Base-by-base conservation (phyloP, 2,329 filamentous ascomycete genomes). In the Venturia asperata region DNA sequence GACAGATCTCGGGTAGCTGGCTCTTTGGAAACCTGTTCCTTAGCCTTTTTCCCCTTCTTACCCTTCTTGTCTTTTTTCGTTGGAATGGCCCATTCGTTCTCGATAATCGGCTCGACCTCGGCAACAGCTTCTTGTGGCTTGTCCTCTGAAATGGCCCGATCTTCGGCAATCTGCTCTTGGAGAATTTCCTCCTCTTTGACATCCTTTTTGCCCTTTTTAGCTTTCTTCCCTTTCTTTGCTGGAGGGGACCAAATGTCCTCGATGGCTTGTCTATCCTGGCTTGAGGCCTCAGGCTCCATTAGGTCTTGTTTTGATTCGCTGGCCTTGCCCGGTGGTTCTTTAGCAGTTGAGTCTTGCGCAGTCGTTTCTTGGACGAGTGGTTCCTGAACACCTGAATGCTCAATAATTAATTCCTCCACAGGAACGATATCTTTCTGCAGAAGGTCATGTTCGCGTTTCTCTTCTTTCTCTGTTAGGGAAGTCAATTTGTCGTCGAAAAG, bases 71-170 rank as follows among this genome's bases (percentile, higher is more conserved):
- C 61, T 37, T 61, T 65, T 63, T 66, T 65, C 1, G 34, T 43
- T 47, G 62, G 62, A 15, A n/a, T 55, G 11, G 65, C 65, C 65
- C 52, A 66, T 61, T 67, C 64, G 19, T 65, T 61, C 34, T 60
- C 45, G 3, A 13, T 24, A 1, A 24, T n/a, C 34, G 49, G 17
- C 11, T 30, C 3, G 11, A 19, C 30, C 13, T 56, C 27, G 49
- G 24, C 27, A 56, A 19, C 19, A 13, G 10, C 15, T 6, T 56
- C 49, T 34, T 56, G 24, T 56, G 24, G 15, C 13, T 30, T 37
- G 24, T 17, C 24, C 4, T 56, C 27, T 34, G 24, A 24, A 24
- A 49, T 24, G 45, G 21, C n/a, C n/a, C 10, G 21, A 9, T 49
- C 24, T 56, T 56, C 27, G 4, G 24, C 27, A 19, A 56, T 34